These are phyloP conservation scores for Teratosphaeria gauchensis DNA, from an alignment of 2,329 filamentous ascomycete genomes.

Conservation along the genomic window DNA sequence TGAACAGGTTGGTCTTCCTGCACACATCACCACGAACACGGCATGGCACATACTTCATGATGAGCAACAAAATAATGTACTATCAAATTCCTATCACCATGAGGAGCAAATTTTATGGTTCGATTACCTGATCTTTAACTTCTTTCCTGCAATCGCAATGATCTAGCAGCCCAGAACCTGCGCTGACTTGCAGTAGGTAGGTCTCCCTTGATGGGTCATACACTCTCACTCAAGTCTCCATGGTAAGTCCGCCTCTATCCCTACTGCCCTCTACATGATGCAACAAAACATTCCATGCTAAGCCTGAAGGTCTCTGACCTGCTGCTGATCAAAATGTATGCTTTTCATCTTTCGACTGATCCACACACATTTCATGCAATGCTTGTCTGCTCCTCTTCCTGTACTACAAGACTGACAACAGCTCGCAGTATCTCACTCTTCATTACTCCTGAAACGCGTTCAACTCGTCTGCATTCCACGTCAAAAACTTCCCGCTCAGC, in stretches of 20 bases:
- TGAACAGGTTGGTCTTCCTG: not conserved
- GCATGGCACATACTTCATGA: conserved; percentile 30
- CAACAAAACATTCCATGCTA: conserved; percentile 64
- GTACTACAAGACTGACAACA: not conserved
- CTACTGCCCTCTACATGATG: conserved; percentile 47
- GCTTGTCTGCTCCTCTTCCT: not conserved
- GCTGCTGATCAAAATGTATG: conserved; percentile 58
- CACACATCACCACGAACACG: not conserved
- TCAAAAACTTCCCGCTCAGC: conserved; percentile 68
- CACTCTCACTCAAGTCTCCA: not conserved
- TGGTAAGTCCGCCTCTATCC: conserved; percentile 18
- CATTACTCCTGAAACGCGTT: conserved; percentile 19
- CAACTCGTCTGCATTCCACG: conserved; percentile 37
- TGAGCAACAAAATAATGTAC: conserved; percentile 23
- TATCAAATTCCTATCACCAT: conserved; percentile 1
- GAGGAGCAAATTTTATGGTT: conserved; percentile 26
- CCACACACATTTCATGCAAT: conserved; percentile 2
- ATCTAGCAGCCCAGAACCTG: not conserved
- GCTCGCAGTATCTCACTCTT: not conserved
- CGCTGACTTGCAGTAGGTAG: conserved; percentile 10
- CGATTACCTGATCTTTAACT: conserved; percentile 35
- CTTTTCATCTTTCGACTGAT: conserved; percentile 84
- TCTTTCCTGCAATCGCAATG: too few species aligned
- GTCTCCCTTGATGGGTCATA: conserved; percentile 14
- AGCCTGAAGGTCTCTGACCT: conserved; percentile 52